A percentile compares a stretch with the other conserved stretches of the same genome.
Conservation (phyloP, 1,284 basidiomycete genomes). For the Pyrrhoderma noxium region DNA sequence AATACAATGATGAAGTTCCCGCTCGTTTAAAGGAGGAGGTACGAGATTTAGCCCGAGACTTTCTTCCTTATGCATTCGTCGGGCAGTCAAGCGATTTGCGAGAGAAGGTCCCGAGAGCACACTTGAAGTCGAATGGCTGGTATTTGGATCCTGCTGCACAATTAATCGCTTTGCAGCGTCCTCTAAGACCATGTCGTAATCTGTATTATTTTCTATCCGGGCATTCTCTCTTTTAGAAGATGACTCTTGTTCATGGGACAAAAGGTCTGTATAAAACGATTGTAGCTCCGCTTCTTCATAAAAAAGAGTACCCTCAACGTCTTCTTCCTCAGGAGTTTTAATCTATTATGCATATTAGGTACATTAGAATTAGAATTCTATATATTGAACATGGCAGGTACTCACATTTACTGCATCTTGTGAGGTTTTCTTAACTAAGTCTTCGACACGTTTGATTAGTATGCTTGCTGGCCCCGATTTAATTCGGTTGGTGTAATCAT, state of each 20-base stretch:
- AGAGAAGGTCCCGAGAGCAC: not conserved
- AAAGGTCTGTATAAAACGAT: constrained; percentile 13
- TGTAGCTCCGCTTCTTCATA: constrained; percentile 13
- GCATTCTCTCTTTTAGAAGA: not conserved
- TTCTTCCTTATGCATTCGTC: not conserved
- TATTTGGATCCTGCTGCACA: not conserved
- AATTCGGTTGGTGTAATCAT: not conserved
- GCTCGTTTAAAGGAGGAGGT: not conserved
- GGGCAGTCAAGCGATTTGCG: constrained; percentile 3
- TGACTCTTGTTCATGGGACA: constrained; percentile 11
- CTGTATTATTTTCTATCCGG: not conserved
- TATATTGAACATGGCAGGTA: too few species aligned
- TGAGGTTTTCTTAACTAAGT: too few species aligned
- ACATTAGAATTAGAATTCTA: too few species aligned
- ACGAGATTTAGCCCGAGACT: not conserved
- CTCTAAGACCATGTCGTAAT: not conserved
- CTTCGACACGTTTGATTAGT: too few species aligned
- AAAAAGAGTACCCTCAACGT: not conserved
- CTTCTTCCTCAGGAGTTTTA: too few species aligned
- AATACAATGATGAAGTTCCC: constrained; percentile 9
- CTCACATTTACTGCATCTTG: too few species aligned
- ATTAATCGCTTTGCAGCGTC: not conserved
- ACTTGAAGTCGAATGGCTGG: not conserved
- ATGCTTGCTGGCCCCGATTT: not conserved
- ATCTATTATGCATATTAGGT: too few species aligned